Evolutionary conservation across 1,284 basidiomycete species (phyloP), one percentile per base, ranked within the genome.

Genomic region (Sphaerobolus stellatus): DNA sequence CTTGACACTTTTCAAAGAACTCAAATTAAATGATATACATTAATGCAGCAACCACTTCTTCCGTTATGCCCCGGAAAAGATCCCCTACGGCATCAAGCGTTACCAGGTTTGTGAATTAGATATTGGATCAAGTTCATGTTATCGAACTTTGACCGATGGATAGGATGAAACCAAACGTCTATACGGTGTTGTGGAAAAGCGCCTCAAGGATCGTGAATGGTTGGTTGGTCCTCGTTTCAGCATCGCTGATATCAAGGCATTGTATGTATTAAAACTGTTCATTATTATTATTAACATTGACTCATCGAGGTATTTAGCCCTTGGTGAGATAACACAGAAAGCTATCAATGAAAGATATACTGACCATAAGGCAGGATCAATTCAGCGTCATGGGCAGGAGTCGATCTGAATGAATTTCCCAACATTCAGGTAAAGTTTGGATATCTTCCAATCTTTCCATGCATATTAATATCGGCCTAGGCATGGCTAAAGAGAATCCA

Each of bases 51-150:
- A 36, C 20, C 52, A 54, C 24, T 54, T 54, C 46, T 38, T 48
- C 52, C 52, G 46, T 16, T 54, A 54, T 29, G 52, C 52, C 43
- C 48, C 61, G 4, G 65, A 68, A 57, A 54, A 62, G 49, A 45
- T 66, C 30, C 63, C 64, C 9, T 63, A 60, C 52, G 67, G 63
- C 36, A 60, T 68, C 29, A 65, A 71, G 51, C 61, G 68, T 16
- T 71, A 71, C 59, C 50, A 58, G 22, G 52, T 54, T 18, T 27
- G 48, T 16, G 34, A 34, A 24, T 30, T 36, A 13, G 18, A 11
- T 16, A 4, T 24, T 5, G 1, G n/a, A 25, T 3, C 45, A 43
- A 24, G 20, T 22, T 27, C 28, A 16, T 7, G 13, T 22, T 8
- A 8, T 49, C 16, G 28, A 18, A 4, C 22, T 29, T 3, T 34